Evolutionary conservation across 805 yeast genomes (phyloP), one percentile per base, ranked within the genome.

Genomic region (Metschnikowia bowlesiae): DNA sequence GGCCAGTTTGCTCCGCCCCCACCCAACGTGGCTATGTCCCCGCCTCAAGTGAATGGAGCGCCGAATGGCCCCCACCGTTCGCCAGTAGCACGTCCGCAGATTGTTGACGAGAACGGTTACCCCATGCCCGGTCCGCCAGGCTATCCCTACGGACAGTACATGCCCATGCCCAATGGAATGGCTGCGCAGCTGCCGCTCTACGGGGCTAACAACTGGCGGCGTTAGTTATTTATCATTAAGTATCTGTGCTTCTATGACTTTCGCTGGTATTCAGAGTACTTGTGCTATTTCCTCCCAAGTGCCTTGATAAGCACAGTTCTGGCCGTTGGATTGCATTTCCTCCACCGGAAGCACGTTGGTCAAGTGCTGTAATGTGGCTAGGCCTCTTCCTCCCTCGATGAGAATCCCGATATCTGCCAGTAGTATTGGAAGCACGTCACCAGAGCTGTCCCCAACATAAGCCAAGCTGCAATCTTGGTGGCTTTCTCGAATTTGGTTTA

Each of bases 371-470:
- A 53, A 37, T 1, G 41, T 36, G 7, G 26, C 22, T n/a, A 45
- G 35, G 6, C 56, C 59, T 10, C 43, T 34, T 2, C 68, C 68
- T 6, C 71, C 70, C 14, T 61, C 68, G 46, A 83, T 68, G 0
- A 78, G 68, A 4, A 82, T 62, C 0, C 84, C 85, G 14, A 61
- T 54, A 51, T 75, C 74, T 1, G 80, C 76, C 35, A 68, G 70
- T 10, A 79, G 50, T 62, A 83, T 64, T 0, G 82, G 55, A 30
- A 58, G 42, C 13, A 57, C 71, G 65, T 84, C 89, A 0, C 87
- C 82, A 0, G 77, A 59, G 49, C 87, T 81, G 56, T 84, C 89
- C 1, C 89, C 89, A 13, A 83, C 67, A 57, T 83, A 84, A 22
- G 73, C 62, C 1, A 73, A 45, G 0, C 57, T 55, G 16, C 56